Percentiles rank a stretch among this genome's conserved stretches.
Conservation (phyloP, 257 asterid genomes). For the Solanum chiquidenum region DNA sequence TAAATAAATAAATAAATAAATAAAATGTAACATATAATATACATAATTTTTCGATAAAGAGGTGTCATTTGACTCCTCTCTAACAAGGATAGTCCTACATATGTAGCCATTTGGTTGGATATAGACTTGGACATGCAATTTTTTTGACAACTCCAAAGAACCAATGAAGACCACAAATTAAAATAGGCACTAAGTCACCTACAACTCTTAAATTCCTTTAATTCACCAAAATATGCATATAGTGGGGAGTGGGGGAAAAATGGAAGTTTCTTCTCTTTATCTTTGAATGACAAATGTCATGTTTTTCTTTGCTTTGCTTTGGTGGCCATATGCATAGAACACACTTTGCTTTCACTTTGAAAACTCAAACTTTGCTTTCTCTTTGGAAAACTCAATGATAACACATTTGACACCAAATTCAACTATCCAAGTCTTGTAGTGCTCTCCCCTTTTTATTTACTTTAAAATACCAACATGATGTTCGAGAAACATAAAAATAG, state of each 20-base stretch:
- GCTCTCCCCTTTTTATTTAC: neutral
- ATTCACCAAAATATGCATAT: neutral
- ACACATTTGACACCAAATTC: neutral
- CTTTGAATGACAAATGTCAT: conserved; percentile 5
- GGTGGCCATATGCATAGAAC: neutral
- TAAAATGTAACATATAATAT: too few relatives aligned
- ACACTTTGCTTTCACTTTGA: neutral
- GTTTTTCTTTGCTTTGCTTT: neutral
- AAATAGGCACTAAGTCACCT: conserved; percentile 8
- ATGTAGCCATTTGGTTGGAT: neutral
- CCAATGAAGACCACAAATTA: neutral
- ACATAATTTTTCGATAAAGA: too few relatives aligned
- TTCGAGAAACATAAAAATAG: neutral
- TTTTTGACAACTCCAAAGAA: neutral
- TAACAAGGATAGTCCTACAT: too few relatives aligned
- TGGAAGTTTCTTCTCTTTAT: neutral
- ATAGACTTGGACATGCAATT: neutral
- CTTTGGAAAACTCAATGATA: neutral
- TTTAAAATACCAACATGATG: neutral
- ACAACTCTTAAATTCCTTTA: neutral
- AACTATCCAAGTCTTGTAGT: neutral
- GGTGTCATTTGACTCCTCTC: too few relatives aligned
- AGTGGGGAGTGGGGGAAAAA: neutral
- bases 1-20: neutral
- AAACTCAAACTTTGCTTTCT: conserved; percentile 1